Evolutionary conservation across 2,329 filamentous ascomycete genomes (phyloP).

Genomic region (Ceratocystis variospora): DNA sequence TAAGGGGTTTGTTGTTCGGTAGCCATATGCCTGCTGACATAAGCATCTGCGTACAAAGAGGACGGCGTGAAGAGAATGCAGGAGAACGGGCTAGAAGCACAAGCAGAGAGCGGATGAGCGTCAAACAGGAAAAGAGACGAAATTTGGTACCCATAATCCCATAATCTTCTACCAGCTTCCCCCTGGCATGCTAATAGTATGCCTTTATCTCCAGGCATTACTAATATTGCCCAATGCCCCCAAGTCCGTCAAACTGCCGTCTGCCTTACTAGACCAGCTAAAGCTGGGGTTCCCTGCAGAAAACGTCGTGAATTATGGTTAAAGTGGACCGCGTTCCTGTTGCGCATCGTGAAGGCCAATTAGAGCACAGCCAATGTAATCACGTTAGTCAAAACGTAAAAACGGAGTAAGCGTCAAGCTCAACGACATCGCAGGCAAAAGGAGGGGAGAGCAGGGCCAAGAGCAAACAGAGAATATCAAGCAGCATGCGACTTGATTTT

Average conservation of each 20-base stretch:
- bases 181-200: background rate
- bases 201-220: background rate
- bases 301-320: background rate
- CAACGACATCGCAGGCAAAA: background rate
- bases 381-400: background rate
- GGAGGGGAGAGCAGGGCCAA: background rate
- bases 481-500: background rate
- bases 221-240: background rate
- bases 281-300: conserved; percentile 7
- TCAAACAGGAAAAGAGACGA: background rate
- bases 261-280: background rate
- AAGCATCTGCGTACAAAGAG: background rate
- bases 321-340: background rate
- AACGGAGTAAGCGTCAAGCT: background rate
- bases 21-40: background rate
- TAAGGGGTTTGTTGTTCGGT: no score
- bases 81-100: background rate
- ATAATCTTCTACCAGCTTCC: background rate
- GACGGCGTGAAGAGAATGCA: background rate
- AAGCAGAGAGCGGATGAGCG: background rate
- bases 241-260: background rate
- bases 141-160: background rate
- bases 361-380: conserved; percentile 2
- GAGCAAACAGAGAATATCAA: background rate
- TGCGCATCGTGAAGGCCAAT: conserved; percentile 2